Evolutionary conservation across 768 basidiomycete species (phyloP).

Genomic region (Boletus vermiculosoides): DNA sequence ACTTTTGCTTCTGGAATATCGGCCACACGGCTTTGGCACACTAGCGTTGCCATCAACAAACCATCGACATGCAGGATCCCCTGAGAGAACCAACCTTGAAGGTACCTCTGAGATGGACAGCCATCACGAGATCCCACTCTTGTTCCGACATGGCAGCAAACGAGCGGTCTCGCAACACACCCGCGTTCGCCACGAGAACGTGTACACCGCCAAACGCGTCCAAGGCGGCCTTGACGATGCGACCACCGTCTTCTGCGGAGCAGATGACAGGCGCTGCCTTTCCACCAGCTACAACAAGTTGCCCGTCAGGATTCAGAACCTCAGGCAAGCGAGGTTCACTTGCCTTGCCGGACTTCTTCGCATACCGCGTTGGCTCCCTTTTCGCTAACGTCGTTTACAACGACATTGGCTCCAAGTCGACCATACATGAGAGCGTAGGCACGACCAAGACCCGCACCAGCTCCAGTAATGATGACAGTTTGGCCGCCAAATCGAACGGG

Average conservation of each 20-base stretch:
- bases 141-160: conserved; percentile 85
- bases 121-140: conserved; percentile 93
- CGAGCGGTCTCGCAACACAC: conserved; percentile 90
- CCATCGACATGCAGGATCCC: not conserved
- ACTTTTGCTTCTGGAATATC: conserved; percentile 93
- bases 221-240: conserved; percentile 81
- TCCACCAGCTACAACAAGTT: conserved; percentile 63
- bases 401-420: conserved; percentile 91
- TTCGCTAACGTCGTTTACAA: conserved; percentile 92
- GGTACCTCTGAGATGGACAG: conserved; percentile 87
- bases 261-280: conserved; percentile 81
- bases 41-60: conserved; percentile 37
- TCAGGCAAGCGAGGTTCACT: conserved; percentile 10
- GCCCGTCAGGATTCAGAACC: not conserved
- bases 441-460: conserved; percentile 92
- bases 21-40: conserved; percentile 96
- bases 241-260: conserved; percentile 90
- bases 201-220: conserved; percentile 89
- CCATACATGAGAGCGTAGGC: conserved; percentile 91
- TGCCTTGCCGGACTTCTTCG: conserved; percentile 80
- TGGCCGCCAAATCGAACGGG: conserved; percentile 82
- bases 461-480: conserved; percentile 92
- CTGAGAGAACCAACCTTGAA: conserved; percentile 59
- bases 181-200: conserved; percentile 88
- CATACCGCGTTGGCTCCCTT: conserved; percentile 83